phyloP scores from a whole-genome alignment of 2,329 filamentous ascomycete genomes.

The Pyricularia sp. region DNA sequence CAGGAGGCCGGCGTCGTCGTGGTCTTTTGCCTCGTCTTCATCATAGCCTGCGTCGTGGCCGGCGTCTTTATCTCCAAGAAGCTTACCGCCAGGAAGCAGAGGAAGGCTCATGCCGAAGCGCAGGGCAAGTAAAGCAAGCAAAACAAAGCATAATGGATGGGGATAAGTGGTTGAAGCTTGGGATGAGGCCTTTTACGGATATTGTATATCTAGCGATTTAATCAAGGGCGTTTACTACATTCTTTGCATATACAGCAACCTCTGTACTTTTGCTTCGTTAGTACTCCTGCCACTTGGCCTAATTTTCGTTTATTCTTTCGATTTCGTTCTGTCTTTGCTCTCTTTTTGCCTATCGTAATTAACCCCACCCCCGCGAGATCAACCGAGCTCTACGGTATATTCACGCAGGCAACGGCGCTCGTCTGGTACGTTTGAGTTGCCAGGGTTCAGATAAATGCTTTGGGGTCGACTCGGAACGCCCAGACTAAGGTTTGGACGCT shows the following conservation, averaged over 20 bases:
- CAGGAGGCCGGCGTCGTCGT: constrained; percentile 50
- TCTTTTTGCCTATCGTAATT: neutral
- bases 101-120: constrained; percentile 6
- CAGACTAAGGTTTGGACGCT: neutral
- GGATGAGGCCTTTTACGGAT: neutral
- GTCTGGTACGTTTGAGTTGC: neutral
- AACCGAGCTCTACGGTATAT: neutral
- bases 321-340: too few species aligned
- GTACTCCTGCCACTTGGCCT: too few species aligned
- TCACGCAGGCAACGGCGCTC: neutral
- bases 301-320: too few species aligned
- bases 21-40: constrained; percentile 51
- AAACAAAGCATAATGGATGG: neutral
- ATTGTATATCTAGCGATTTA: neutral
- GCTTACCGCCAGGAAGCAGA: constrained; percentile 19
- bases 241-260: neutral
- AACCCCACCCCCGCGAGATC: neutral
- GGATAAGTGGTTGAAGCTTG: neutral
- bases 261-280: too few species aligned
- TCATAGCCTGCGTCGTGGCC: constrained; percentile 41
- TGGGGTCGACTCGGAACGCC: neutral
- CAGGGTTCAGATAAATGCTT: neutral
- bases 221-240: neutral
- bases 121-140: neutral
- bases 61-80: constrained; percentile 33